A percentile compares a stretch with the other conserved stretches of the same genome.
Conservation (phyloP, 495 filamentous ascomycete species). For the Aspergillus affinis region DNA sequence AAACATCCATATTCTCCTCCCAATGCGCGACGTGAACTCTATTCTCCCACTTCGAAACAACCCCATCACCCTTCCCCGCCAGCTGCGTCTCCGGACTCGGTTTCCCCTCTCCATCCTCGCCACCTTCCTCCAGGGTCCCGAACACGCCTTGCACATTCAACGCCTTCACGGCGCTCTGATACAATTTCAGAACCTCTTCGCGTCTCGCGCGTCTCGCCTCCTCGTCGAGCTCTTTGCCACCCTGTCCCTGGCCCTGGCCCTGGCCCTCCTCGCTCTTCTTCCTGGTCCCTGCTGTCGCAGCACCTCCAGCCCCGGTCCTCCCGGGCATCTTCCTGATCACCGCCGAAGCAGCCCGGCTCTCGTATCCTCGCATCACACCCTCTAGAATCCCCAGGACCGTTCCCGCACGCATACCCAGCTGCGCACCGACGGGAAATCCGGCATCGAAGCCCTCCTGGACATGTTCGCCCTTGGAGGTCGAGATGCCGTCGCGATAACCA, state of each 20-base stretch:
- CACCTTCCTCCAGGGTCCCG: conserved; percentile 53
- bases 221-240: neutral
- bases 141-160: conserved; percentile 64
- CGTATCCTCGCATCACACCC: conserved; percentile 50
- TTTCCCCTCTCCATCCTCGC: conserved; percentile 41
- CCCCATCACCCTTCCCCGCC: conserved; percentile 32
- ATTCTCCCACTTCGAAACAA: conserved; percentile 51
- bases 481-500: conserved; percentile 89
- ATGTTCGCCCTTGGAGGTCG: conserved; percentile 62
- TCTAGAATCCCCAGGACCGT: conserved; percentile 70
- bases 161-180: conserved; percentile 56
- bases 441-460: conserved; percentile 88
- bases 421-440: conserved; percentile 76
- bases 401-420: conserved; percentile 70
- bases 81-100: conserved; percentile 29
- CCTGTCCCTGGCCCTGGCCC: no score
- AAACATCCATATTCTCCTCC: conserved; percentile 46
- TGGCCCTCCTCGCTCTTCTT: conserved; percentile 11
- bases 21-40: conserved; percentile 43
- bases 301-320: neutral
- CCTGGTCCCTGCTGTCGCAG: neutral
- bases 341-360: conserved; percentile 27
- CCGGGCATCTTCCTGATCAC: conserved; percentile 32
- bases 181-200: conserved; percentile 40
- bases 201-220: conserved; percentile 20